Conservation (phyloP, 1,284 basidiomycete species). For the Melampsora larici-populina region DNA sequence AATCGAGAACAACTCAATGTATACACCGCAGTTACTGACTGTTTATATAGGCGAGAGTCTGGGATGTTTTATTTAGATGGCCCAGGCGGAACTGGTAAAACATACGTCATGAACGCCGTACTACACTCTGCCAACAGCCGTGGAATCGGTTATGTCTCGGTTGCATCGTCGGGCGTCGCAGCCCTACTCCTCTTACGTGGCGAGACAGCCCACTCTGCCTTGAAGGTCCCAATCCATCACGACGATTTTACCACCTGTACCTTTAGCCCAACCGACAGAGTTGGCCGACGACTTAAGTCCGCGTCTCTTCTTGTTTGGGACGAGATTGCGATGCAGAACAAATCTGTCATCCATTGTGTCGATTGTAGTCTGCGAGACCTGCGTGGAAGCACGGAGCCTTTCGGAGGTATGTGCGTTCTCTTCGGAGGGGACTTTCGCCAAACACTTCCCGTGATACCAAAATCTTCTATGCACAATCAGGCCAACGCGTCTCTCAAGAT, state of each 20-base stretch:
- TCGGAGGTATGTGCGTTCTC: not conserved
- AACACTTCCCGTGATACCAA: no score
- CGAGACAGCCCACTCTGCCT: conserved; percentile 57
- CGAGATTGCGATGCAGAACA: not conserved
- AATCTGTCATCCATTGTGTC: not conserved
- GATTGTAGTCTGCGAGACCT: not conserved
- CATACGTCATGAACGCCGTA: conserved; percentile 58
- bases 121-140: not conserved
- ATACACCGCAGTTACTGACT: no score
- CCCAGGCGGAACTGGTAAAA: conserved; percentile 62
- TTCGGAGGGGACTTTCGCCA: not conserved
- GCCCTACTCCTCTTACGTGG: conserved; percentile 57
- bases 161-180: conserved; percentile 57
- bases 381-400: not conserved
- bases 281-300: no score
- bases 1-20: no score
- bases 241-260: not conserved
- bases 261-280: no score
- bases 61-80: no score
- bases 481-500: no score
- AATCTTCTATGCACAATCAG: no score
- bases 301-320: conserved; percentile 43
- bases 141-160: conserved; percentile 49
- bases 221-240: conserved; percentile 54
- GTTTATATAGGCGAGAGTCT: no score